Conservation (phyloP, 2,329 filamentous ascomycete genomes). For the Furcasterigmium furcatum region DNA sequence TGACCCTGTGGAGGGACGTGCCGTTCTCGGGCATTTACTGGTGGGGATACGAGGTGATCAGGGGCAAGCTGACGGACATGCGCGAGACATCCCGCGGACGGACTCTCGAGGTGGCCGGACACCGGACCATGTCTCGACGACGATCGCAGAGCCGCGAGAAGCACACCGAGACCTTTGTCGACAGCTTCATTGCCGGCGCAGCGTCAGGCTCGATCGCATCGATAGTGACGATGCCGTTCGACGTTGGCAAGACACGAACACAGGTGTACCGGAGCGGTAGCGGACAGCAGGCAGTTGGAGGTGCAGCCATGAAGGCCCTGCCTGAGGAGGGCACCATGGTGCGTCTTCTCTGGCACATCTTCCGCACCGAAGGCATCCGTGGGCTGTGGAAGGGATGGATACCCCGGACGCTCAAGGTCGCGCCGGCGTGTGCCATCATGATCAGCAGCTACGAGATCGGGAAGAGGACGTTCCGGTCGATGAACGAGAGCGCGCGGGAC, state of each 20-base stretch:
- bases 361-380: slow-evolving; percentile 73
- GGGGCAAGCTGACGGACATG: slow-evolving; percentile 66
- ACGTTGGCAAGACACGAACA: slow-evolving; percentile 94
- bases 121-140: slow-evolving; percentile 39
- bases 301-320: slow-evolving; percentile 27
- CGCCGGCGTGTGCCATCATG: slow-evolving; percentile 97
- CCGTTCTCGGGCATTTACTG: slow-evolving; percentile 97
- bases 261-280: slow-evolving; percentile 70
- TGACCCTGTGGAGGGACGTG: slow-evolving; percentile 95
- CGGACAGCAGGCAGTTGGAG: slow-evolving; percentile 23
- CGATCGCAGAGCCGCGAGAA: slow-evolving; percentile 65
- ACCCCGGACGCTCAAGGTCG: slow-evolving; percentile 88
- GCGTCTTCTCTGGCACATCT: slow-evolving; percentile 86
- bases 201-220: slow-evolving; percentile 81
- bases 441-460: slow-evolving; percentile 97
- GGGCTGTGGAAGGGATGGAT: slow-evolving; percentile 92
- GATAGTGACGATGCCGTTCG: slow-evolving; percentile 89
- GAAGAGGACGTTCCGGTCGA: slow-evolving; percentile 77
- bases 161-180: slow-evolving; percentile 73
- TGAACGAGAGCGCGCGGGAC: slow-evolving; percentile 55
- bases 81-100: slow-evolving; percentile 52
- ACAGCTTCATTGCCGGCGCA: slow-evolving; percentile 87
- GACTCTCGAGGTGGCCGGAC: slow-evolving; percentile 29
- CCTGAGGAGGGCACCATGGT: slow-evolving; percentile 80
- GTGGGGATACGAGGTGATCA: slow-evolving; percentile 92